These are phyloP conservation scores for Lonicera japonica DNA, from an alignment of 129 eudicot genomes.

Conservation along the genomic window DNA sequence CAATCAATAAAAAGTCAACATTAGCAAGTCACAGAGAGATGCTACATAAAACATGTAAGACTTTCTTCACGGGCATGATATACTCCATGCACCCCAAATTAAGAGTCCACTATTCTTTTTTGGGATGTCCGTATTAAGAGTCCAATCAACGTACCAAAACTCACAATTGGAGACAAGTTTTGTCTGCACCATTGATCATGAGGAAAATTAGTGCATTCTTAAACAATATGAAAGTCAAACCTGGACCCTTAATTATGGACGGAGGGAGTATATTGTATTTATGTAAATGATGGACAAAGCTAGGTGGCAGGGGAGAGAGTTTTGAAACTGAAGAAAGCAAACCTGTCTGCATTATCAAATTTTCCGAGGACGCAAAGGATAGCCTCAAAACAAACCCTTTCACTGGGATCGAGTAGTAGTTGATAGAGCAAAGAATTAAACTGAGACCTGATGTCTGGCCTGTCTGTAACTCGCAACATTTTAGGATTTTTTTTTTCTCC, in stretches of 20 bases:
- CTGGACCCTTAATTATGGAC: background rate
- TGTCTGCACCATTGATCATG: too few relatives aligned
- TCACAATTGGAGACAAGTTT: too few relatives aligned
- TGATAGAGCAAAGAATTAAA: slow-evolving; percentile 89
- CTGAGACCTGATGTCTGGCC: slow-evolving; percentile 79
- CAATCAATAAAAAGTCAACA: too few relatives aligned
- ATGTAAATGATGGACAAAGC: background rate
- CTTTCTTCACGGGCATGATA: too few relatives aligned
- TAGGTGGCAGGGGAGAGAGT: background rate
- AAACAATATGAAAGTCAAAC: too few relatives aligned
- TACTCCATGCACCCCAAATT: too few relatives aligned
- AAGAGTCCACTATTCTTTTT: background rate
- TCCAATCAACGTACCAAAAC: too few relatives aligned
- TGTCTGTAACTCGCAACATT: slow-evolving; percentile 49
- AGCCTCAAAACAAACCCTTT: slow-evolving; percentile 98
- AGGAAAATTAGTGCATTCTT: too few relatives aligned
- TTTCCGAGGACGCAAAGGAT: slow-evolving; percentile 87
- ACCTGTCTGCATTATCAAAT: slow-evolving; percentile 86
- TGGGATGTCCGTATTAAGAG: too few relatives aligned
- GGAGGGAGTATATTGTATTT: background rate
- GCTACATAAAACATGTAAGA: too few relatives aligned
- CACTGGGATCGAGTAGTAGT: slow-evolving; percentile 97
- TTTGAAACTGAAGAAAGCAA: slow-evolving; percentile 5
- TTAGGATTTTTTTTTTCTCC: background rate
- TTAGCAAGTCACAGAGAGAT: too few relatives aligned